A percentile compares a stretch with the other conserved stretches of the same genome.
These are phyloP conservation scores for Tolypocladium nubicola DNA, from an alignment of 2,329 filamentous ascomycete species.

Conservation along the genomic window DNA sequence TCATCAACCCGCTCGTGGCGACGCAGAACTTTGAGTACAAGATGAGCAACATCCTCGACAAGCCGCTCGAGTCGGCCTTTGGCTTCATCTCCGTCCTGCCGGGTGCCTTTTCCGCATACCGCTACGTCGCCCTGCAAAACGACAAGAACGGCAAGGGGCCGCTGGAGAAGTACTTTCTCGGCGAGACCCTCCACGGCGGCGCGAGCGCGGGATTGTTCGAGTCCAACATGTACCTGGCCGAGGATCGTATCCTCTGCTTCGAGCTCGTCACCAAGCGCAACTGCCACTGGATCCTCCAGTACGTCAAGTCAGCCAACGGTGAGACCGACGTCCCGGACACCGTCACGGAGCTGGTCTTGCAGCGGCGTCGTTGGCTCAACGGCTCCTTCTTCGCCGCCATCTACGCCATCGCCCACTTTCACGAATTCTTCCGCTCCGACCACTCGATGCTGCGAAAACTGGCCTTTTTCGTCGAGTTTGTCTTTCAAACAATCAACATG, in stretches of 20 bases:
- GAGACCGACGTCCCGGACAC: conserved; percentile 95
- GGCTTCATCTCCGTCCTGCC: conserved; percentile 96
- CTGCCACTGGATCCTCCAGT: conserved; percentile 94
- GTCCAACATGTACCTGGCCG: conserved; percentile 97
- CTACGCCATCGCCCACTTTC: conserved; percentile 89
- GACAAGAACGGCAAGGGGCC: conserved; percentile 91
- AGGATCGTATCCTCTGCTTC: conserved; percentile 98
- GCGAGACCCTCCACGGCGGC: conserved; percentile 89
- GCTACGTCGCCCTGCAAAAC: conserved; percentile 89
- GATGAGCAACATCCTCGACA: conserved; percentile 98
- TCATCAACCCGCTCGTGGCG: conserved; percentile 87
- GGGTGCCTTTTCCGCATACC: conserved; percentile 96
- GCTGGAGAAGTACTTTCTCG: conserved; percentile 91
- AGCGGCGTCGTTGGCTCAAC: conserved; percentile 94
- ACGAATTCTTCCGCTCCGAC: conserved; percentile 88
- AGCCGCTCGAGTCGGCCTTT: conserved; percentile 92
- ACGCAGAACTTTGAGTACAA: conserved; percentile 99
- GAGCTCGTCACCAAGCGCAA: conserved; percentile 96
- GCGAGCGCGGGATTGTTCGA: conserved; percentile 93
- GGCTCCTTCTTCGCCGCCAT: conserved; percentile 97
- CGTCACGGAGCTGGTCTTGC: conserved; percentile 89
- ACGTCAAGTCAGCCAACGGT: conserved; percentile 93
- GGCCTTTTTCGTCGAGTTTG: conserved; percentile 84
- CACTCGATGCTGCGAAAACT: conserved; percentile 81
- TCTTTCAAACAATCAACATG: conserved; percentile 94